Conservation (phyloP, 257 asterid genomes). For the Jaltomata sinuosa region DNA sequence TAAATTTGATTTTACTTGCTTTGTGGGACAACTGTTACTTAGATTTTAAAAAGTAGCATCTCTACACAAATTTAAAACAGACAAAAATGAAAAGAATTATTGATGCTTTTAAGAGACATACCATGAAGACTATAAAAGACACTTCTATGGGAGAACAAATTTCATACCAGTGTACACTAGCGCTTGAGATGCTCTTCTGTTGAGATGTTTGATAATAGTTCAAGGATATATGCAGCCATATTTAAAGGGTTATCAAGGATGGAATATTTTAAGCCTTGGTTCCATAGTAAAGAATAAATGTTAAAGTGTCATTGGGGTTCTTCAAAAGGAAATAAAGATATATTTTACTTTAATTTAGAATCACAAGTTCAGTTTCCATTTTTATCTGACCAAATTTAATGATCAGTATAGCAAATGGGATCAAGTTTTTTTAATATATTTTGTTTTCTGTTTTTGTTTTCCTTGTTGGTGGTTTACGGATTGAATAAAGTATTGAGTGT, state of each 20-base stretch:
- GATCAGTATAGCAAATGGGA: too few relatives aligned
- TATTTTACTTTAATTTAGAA: neutral
- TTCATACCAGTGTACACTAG: neutral
- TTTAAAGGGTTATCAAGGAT: neutral
- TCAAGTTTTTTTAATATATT: too few relatives aligned
- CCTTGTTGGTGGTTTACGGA: too few relatives aligned
- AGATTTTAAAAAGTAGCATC: too few relatives aligned
- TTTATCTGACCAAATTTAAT: too few relatives aligned
- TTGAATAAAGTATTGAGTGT: too few relatives aligned
- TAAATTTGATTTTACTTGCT: too few relatives aligned
- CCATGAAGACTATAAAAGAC: neutral
- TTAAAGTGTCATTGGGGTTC: neutral
- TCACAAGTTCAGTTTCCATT: too few relatives aligned
- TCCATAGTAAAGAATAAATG: neutral
- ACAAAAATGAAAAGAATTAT: too few relatives aligned
- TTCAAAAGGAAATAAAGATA: neutral
- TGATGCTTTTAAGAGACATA: neutral
- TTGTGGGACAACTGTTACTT: neutral
- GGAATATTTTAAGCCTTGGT: constrained; percentile 1
- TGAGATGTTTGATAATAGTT: neutral
- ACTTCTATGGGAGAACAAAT: neutral
- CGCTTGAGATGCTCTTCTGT: neutral
- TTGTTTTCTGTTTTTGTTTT: too few relatives aligned
- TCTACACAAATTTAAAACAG: too few relatives aligned
- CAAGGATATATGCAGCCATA: neutral